A percentile compares a stretch with the other conserved stretches of the same genome.
Conservation (phyloP, 2,329 filamentous ascomycete genomes). For the Tolypocladium tropicale region DNA sequence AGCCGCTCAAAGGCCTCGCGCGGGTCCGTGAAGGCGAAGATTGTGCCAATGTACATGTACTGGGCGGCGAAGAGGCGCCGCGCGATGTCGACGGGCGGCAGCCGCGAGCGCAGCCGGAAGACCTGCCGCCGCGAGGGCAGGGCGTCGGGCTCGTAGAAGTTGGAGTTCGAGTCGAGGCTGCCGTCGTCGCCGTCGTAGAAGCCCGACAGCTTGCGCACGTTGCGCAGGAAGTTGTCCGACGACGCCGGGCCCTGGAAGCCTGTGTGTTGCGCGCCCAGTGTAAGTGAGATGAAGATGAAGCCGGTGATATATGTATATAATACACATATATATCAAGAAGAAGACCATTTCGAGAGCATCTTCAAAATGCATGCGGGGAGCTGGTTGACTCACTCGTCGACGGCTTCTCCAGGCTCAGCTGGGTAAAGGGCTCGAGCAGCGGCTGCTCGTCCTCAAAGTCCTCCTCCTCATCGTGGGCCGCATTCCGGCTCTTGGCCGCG, state of each 20-base stretch:
- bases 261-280: too few relatives aligned
- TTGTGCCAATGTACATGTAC: constrained; percentile 46
- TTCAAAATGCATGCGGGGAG: not conserved
- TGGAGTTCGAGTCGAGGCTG: constrained; percentile 18
- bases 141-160: constrained; percentile 23
- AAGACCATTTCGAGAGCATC: too few relatives aligned
- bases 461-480: constrained; percentile 13
- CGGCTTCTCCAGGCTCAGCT: constrained; percentile 20
- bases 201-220: constrained; percentile 23
- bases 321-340: too few relatives aligned
- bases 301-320: too few relatives aligned
- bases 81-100: constrained; percentile 40
- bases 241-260: constrained; percentile 26
- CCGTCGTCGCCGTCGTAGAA: constrained; percentile 19
- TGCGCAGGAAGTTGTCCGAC: constrained; percentile 27
- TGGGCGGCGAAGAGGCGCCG: constrained; percentile 40
- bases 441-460: constrained; percentile 21
- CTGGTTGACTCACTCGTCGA: constrained; percentile 13
- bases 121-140: constrained; percentile 20
- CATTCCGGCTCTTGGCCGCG: not conserved
- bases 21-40: constrained; percentile 42
- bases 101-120: constrained; percentile 16
- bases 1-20: constrained; percentile 31
- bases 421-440: constrained; percentile 23
- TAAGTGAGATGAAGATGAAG: too few relatives aligned